Base-by-base conservation (phyloP, 345 rosid genomes). In the Rhizophora mangle region DNA sequence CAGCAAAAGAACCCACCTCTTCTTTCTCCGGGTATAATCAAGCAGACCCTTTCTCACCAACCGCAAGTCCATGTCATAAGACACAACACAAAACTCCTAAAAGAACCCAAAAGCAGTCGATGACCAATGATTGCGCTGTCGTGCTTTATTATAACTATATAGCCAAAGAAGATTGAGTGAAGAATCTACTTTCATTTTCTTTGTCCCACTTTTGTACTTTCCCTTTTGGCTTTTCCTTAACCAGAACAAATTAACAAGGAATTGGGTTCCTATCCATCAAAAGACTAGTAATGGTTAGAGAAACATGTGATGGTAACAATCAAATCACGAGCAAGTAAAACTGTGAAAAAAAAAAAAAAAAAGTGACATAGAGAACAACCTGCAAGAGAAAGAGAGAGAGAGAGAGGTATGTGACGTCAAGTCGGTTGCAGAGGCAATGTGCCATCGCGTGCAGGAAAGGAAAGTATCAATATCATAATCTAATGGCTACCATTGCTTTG, bases 1-100 rank as follows among this genome's bases (percentile, higher is more conserved):
- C 26, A 77, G 32, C 7, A 80, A 36, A 57, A 84, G 62, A 73
- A 84, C 76, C 93, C 84, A 82, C 37, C 77, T 87, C 63, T 82
- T 89, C 79, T 77, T 82, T 78, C 64, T 86, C 64, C 64, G 9
- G 8, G 82, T 36, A 52, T 81, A 78, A 75, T 79, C 76, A 64
- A 86, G 39, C 31, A 76, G 59, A 64, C 88, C 80, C 69, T 63
- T 87, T 69, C 68, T 75, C 62, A 76, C 69, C 72, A 83, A 76
- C 19, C 72, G 67, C 68, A 78, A 24, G 43, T 88, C 96, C 94
- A 89, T 89, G 6, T 2, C 18, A 29, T 46, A 49, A 24, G 34
- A n/a, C 20, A 29, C 19, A 72, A 10, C 30, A 49, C 2, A 34
- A 39, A 58, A 72, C 46, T 58, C 24, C 24, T 24, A 49, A 56